Base-by-base conservation (phyloP, 257 asterid species). In the Coffea eugenioides region DNA sequence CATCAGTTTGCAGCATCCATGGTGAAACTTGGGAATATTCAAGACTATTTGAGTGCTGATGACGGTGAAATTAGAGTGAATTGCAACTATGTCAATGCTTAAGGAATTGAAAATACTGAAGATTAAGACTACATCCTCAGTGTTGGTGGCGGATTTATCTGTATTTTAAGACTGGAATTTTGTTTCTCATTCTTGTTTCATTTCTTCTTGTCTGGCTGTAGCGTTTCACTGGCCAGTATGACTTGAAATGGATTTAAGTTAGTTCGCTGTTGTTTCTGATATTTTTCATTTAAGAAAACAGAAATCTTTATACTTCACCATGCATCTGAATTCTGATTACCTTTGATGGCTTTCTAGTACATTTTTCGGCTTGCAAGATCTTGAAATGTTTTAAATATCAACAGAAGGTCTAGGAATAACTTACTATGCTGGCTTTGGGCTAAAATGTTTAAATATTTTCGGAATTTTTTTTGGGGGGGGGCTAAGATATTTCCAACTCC, bases 1-100 rank as follows among this genome's bases (percentile, higher is more conserved):
- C 88, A 87, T 34, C 96, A 88, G 64, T 94, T 93, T 59, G 91
- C 94, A 0, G 96, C 90, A 0, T 88, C 98, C 2, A 94, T 94
- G 97, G 78, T 91, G 48, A 94, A 93, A 43, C 94, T 94, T 45
- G 97, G 97, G 2, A 93, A 87, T 18, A 87, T 92, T 88, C 91
- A 86, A 77, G 93, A 91, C 65, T 85, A 82, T 73, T 46, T 23
- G 0, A 82, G 81, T 2, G 87, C 80, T 11, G 87, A 87, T 36
- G 82, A 83, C 71, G 91, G 89, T 16, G 97, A 94, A 80, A 77
- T 94, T 16, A 87, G 97, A 80, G 81, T 78, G 80, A 84, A 83
- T 15, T 94, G 98, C 86, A 87, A 81, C 76, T 36, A 7, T 12
- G 85, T 92, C 85, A 92, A 92, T 70, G 82, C 77, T 75, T 89